Evolutionary conservation across 2,329 filamentous ascomycete genomes (phyloP).

Genomic region (Scedosporium apiospermum): DNA sequence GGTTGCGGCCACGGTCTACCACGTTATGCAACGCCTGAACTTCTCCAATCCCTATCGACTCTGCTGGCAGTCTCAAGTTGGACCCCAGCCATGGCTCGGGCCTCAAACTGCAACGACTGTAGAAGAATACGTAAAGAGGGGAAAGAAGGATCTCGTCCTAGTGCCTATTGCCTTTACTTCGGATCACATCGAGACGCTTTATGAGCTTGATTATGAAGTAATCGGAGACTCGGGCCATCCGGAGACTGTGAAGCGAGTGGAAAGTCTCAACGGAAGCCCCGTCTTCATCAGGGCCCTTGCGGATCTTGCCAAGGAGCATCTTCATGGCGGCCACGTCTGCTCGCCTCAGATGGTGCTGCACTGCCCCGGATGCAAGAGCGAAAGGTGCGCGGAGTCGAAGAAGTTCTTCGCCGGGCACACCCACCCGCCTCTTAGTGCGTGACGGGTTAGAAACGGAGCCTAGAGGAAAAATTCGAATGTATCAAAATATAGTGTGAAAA

Average conservation of each 20-base stretch:
- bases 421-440: neutral
- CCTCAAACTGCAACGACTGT: slow-evolving; percentile 88
- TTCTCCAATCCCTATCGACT: slow-evolving; percentile 87
- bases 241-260: slow-evolving; percentile 78
- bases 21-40: slow-evolving; percentile 85
- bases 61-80: slow-evolving; percentile 97
- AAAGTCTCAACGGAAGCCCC: slow-evolving; percentile 83
- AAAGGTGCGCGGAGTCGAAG: slow-evolving; percentile 72
- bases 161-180: slow-evolving; percentile 97
- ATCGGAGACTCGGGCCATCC: slow-evolving; percentile 75
- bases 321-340: slow-evolving; percentile 57
- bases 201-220: slow-evolving; percentile 87
- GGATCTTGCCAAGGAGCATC: slow-evolving; percentile 72
- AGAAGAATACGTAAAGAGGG: slow-evolving; percentile 79
- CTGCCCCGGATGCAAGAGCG: slow-evolving; percentile 88
- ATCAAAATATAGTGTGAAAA: neutral
- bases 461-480: neutral
- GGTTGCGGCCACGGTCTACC: slow-evolving; percentile 90
- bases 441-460: neutral
- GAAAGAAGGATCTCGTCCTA: slow-evolving; percentile 81
- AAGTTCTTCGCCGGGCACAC: slow-evolving; percentile 47
- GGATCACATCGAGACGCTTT: slow-evolving; percentile 97
- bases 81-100: slow-evolving; percentile 88
- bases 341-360: slow-evolving; percentile 81
- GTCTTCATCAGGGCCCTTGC: slow-evolving; percentile 87